Conservation (phyloP, 2,329 filamentous ascomycete genomes). For the Aspergillus hortae region DNA sequence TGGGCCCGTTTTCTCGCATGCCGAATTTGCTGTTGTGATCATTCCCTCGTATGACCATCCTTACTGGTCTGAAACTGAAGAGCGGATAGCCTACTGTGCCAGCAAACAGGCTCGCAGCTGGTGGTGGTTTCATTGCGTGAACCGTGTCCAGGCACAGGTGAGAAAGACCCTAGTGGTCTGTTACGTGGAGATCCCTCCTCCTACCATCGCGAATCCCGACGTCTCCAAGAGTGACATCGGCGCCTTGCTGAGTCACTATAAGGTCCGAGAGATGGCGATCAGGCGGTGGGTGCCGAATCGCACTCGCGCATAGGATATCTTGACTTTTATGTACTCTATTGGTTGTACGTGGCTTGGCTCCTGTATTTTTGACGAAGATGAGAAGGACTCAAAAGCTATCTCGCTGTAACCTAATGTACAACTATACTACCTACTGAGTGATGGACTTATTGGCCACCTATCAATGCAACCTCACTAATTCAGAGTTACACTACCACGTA, state of each 20-base stretch:
- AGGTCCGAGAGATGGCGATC: constrained; percentile 74
- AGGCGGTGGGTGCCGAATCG: constrained; percentile 83
- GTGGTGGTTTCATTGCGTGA: constrained; percentile 72
- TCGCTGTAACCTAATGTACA: constrained; percentile 12
- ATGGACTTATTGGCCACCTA: neutral
- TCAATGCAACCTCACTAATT: neutral
- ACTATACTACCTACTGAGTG: neutral
- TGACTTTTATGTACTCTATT: neutral
- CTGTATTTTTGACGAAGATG: neutral
- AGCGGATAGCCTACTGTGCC: constrained; percentile 51
- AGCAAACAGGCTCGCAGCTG: constrained; percentile 41
- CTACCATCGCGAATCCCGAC: constrained; percentile 41
- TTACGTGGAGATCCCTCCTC: constrained; percentile 86
- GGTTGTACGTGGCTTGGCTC: neutral
- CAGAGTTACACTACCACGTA: neutral
- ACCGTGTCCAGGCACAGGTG: constrained; percentile 84
- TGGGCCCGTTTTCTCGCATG: constrained; percentile 90
- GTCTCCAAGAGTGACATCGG: constrained; percentile 54
- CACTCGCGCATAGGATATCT: constrained; percentile 54
- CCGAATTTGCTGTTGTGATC: constrained; percentile 84
- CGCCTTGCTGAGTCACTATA: constrained; percentile 64
- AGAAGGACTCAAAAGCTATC: neutral
- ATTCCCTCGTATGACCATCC: constrained; percentile 74
- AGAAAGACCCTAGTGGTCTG: constrained; percentile 84
- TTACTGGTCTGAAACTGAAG: constrained; percentile 60